Percentiles rank a stretch among this genome's conserved stretches.
Conservation (phyloP, 148 eudicot species). For the Oxyria digyna region DNA sequence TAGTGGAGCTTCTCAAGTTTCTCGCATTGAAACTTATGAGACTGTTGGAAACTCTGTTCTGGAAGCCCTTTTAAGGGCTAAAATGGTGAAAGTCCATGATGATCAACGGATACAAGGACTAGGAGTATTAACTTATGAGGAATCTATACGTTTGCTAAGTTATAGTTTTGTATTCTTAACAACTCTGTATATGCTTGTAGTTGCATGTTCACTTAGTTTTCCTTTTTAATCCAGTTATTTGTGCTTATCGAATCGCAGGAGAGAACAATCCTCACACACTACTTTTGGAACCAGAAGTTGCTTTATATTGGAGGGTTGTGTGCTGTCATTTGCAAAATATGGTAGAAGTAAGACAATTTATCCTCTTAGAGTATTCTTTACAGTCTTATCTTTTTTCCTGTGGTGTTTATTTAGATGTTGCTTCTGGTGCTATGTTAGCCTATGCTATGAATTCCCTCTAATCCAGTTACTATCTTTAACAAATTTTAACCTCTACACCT, state of each 20-base stretch:
- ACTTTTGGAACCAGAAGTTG: slow-evolving; percentile 76
- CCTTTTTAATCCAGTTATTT: background rate
- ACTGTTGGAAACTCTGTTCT: slow-evolving; percentile 68
- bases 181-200: background rate
- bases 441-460: background rate
- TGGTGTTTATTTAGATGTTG: background rate
- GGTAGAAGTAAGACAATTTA: slow-evolving; percentile 46
- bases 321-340: slow-evolving; percentile 62
- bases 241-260: slow-evolving; percentile 14
- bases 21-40: slow-evolving; percentile 97
- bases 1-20: slow-evolving; percentile 71
- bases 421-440: background rate
- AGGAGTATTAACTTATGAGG: slow-evolving; percentile 18
- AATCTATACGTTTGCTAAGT: slow-evolving; percentile 43
- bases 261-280: slow-evolving; percentile 17
- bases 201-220: background rate
- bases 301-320: slow-evolving; percentile 79
- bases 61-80: slow-evolving; percentile 56
- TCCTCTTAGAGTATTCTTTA: background rate
- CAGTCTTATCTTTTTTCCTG: background rate
- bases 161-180: slow-evolving; percentile 1
- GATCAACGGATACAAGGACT: slow-evolving; percentile 42
- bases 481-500: background rate
- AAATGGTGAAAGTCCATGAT: slow-evolving; percentile 46
- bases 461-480: background rate